A percentile compares a stretch with the other conserved stretches of the same genome.
Evolutionary conservation across 495 filamentous ascomycete species (phyloP).

Genomic region (Xylaria venustula): DNA sequence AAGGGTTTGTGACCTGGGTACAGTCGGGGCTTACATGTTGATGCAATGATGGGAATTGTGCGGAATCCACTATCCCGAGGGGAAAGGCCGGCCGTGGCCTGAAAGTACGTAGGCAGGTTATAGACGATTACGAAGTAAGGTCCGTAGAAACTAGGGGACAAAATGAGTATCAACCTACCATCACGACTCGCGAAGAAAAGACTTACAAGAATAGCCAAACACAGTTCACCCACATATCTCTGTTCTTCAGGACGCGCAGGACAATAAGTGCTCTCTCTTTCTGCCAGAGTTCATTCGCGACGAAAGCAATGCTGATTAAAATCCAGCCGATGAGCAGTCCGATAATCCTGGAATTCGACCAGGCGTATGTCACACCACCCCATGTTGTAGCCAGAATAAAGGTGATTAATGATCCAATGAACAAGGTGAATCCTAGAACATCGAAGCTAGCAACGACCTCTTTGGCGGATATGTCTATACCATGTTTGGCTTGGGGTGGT

Average conservation of each 20-base stretch:
- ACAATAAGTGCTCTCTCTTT: constrained; percentile 51
- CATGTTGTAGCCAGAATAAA: constrained; percentile 70
- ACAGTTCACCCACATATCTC: constrained; percentile 35
- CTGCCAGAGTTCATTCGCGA: constrained; percentile 38
- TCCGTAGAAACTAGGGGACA: constrained; percentile 24
- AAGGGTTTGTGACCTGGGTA: constrained; percentile 32
- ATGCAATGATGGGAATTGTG: constrained; percentile 62
- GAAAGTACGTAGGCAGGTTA: constrained; percentile 76
- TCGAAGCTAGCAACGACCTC: constrained; percentile 53
- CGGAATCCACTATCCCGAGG: constrained; percentile 64
- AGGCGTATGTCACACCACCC: constrained; percentile 64
- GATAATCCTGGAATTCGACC: constrained; percentile 60
- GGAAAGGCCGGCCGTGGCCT: constrained; percentile 63
- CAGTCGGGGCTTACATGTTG: constrained; percentile 38
- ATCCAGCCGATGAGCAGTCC: constrained; percentile 60
- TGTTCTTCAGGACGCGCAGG: constrained; percentile 27
- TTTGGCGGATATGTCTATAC: constrained; percentile 36
- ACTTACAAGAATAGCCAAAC: constrained; percentile 35
- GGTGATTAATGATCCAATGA: constrained; percentile 62
- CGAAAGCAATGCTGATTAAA: constrained; percentile 40
- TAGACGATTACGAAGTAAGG: constrained; percentile 38
- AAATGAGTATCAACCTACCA: not conserved
- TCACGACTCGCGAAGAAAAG: too few relatives aligned
- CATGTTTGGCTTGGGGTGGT: constrained; percentile 37
- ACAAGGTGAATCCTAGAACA: constrained; percentile 52